These are phyloP conservation scores for Phytophthora boehmeriae DNA, from an alignment of 352 stramenopile genomes.

Conservation along the genomic window DNA sequence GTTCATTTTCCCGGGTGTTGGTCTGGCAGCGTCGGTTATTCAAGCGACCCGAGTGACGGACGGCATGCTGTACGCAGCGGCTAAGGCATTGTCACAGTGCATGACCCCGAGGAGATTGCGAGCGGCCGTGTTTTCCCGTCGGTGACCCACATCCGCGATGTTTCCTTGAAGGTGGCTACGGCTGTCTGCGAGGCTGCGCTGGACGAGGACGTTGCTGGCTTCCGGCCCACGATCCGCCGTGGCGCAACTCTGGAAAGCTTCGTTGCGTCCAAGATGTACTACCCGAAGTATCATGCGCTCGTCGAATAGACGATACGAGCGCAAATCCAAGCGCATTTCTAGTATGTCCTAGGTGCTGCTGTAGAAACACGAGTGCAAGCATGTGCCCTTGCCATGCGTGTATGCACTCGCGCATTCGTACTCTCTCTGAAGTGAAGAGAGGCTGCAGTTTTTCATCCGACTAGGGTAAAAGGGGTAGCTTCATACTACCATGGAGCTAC, in stretches of 20 bases:
- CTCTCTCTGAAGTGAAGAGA: conserved; percentile 27
- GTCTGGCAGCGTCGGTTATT: conserved; percentile 90
- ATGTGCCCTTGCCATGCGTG: not conserved
- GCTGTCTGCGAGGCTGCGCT: conserved; percentile 92
- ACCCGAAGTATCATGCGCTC: conserved; percentile 93
- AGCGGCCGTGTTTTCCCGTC: conserved; percentile 94
- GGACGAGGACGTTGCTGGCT: conserved; percentile 87
- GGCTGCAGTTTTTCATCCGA: conserved; percentile 18
- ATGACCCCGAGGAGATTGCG: conserved; percentile 91
- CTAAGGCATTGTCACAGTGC: conserved; percentile 93
- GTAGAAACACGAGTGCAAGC: conserved; percentile 22
- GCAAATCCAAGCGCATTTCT: not conserved
- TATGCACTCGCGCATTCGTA: conserved; percentile 6
- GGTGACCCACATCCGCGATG: conserved; percentile 92
- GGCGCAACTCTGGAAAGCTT: conserved; percentile 86
- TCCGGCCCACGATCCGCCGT: conserved; percentile 70
- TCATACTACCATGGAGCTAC: conserved; percentile 15
- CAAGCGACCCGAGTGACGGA: conserved; percentile 87
- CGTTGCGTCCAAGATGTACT: conserved; percentile 95
- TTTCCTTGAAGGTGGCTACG: conserved; percentile 93
- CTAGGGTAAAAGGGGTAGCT: conserved; percentile 11
- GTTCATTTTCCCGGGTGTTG: conserved; percentile 98
- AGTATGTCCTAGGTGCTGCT: conserved; percentile 11
- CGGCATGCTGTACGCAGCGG: conserved; percentile 95
- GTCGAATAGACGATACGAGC: conserved; percentile 67